Percentiles rank a stretch among this genome's conserved stretches.
These are phyloP conservation scores for Chlamydomonas schloesseri DNA, from an alignment of 139 green algal genomes.

Conservation along the genomic window DNA sequence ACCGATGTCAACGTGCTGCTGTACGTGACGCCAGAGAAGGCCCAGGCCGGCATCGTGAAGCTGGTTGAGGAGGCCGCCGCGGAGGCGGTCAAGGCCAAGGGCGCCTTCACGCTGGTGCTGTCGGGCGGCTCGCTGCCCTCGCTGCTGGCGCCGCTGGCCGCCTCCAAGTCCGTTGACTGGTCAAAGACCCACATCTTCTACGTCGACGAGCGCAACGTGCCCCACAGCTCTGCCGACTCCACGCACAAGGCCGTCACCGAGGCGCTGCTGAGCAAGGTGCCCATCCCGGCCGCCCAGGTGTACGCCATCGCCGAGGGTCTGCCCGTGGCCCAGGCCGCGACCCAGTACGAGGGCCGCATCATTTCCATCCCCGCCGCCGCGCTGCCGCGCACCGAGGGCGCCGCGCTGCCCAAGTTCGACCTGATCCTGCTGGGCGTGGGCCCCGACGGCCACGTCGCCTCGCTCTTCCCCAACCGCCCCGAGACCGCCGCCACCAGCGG, in stretches of 20 bases:
- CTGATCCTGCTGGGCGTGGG: conserved; percentile 94
- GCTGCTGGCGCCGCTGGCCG: conserved; percentile 67
- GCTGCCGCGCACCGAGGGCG: conserved; percentile 68
- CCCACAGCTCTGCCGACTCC: conserved; percentile 76
- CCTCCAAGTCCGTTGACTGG: conserved; percentile 65
- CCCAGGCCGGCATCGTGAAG: conserved; percentile 61
- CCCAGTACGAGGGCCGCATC: conserved; percentile 79
- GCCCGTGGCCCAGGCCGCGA: conserved; percentile 63
- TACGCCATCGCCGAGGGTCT: conserved; percentile 71
- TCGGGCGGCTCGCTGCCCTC: conserved; percentile 84
- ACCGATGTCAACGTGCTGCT: conserved; percentile 62
- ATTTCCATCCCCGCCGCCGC: conserved; percentile 65
- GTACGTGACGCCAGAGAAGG: conserved; percentile 59
- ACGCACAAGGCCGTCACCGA: conserved; percentile 83
- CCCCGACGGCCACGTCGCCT: conserved; percentile 97
- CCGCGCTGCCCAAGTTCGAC: conserved; percentile 85
- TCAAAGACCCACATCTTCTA: conserved; percentile 85
- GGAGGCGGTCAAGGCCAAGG: conserved; percentile 76
- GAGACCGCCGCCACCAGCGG: conserved; percentile 59
- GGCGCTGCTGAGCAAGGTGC: conserved; percentile 80
- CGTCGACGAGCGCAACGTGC: conserved; percentile 92
- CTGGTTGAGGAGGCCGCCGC: conserved; percentile 66
- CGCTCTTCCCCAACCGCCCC: conserved; percentile 95
- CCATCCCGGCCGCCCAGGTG: conserved; percentile 72
- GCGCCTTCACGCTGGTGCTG: conserved; percentile 87